Conservation (phyloP, 495 filamentous ascomycete genomes). For the Arthonia radiata region DNA sequence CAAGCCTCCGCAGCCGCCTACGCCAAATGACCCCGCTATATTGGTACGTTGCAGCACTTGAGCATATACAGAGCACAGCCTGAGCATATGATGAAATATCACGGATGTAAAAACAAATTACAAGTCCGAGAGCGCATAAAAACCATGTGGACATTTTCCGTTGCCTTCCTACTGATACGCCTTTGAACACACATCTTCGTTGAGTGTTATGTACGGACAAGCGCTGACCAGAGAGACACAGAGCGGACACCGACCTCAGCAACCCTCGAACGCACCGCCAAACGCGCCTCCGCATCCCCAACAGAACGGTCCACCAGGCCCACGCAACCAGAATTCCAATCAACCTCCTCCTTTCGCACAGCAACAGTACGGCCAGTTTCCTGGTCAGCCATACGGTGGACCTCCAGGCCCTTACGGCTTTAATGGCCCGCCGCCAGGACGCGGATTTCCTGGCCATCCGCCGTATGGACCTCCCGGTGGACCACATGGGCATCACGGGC, state of each 20-base stretch:
- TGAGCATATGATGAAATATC: slow-evolving; percentile 51
- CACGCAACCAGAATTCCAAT: slow-evolving; percentile 7
- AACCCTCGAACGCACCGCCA: too few species aligned
- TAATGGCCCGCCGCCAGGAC: slow-evolving; percentile 11
- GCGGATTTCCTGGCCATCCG: slow-evolving; percentile 10
- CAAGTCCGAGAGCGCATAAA: slow-evolving; percentile 74
- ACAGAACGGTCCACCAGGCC: slow-evolving; percentile 12
- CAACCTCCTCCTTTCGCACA: slow-evolving; percentile 14
- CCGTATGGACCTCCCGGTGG: slow-evolving; percentile 19
- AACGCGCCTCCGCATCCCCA: too few species aligned
- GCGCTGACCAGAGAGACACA: too few species aligned
- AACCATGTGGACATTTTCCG: slow-evolving; percentile 83
- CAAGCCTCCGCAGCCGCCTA: slow-evolving; percentile 44
- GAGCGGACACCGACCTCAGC: too few species aligned
- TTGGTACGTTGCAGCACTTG: slow-evolving; percentile 42
- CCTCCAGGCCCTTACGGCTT: slow-evolving; percentile 26
- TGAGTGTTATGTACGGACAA: too few species aligned
- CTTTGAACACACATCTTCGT: too few species aligned
- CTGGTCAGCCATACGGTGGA: slow-evolving; percentile 20
- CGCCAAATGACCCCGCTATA: slow-evolving; percentile 92
- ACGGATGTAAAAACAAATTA: slow-evolving; percentile 54
- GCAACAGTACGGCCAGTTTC: slow-evolving; percentile 9
- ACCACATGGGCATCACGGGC: slow-evolving; percentile 24
- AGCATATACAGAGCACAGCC: slow-evolving; percentile 6
- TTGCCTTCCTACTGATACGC: slow-evolving; percentile 96